Evolutionary conservation across 1,284 basidiomycete species (phyloP), one percentile per base, ranked within the genome.

Genomic region (Malassezia obtusa): DNA sequence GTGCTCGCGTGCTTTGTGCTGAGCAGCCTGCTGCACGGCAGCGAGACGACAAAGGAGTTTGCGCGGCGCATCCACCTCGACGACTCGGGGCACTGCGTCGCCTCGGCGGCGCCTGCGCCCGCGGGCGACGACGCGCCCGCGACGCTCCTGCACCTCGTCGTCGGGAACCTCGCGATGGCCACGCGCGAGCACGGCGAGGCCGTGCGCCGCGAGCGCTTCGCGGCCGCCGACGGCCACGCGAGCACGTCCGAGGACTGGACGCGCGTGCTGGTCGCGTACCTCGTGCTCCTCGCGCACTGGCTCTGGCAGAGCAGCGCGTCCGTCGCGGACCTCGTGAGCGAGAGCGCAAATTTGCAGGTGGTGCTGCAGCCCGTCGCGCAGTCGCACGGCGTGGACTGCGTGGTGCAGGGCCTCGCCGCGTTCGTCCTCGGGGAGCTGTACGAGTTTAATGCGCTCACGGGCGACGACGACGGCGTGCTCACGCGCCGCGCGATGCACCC

Each of bases 361-460:
- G 55, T 73, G 1, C 88, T 94, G 19, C 90, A 94, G 73, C 89
- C 89, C 1, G 86, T 94, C 59, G 91, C 91, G 48, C 89, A 92
- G 76, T 83, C 83, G 0, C 83, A 84, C 4, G 89, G 91, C 43
- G 64, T 66, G n/a, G 91, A 96, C 68, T 82, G 84, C 3, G 77
- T 95, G 21, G 83, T 96, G 3, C 90, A 92, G 56, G 89, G 88
- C 1, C 78, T 98, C 5, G 89, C 88, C 50, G 84, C 89, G 0
- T 92, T 95, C 78, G 77, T 96, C 4, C 81, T 98, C 6, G 92
- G 91, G 17, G 80, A 89, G 32, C 88, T 88, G 74, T 98, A 98
- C 74, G 68, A 73, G 49, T 73, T 67, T 50, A 60, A 68, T 41
- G 60, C 62, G 9, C 54, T 63, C 21, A 59, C 60, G 4, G 24